These are phyloP conservation scores for Emericellopsis terricola DNA, from an alignment of 495 filamentous ascomycete species.

Conservation along the genomic window DNA sequence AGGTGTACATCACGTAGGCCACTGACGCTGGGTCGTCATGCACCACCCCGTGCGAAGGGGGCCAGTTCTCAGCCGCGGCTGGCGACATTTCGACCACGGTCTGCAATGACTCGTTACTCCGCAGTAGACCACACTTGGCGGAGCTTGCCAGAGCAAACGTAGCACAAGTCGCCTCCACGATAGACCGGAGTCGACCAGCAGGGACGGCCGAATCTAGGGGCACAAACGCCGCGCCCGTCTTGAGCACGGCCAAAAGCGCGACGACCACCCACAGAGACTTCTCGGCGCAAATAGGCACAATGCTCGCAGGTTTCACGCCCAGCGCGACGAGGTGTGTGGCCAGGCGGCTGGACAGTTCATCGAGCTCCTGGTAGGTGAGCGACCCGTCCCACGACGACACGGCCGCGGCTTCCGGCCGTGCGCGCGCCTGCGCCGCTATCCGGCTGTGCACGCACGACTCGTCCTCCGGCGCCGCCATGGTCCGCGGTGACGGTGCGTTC, in stretches of 20 bases:
- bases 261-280: constrained; percentile 35
- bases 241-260: constrained; percentile 32
- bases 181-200: constrained; percentile 21
- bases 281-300: constrained; percentile 35
- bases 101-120: no score
- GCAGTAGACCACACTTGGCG: no score
- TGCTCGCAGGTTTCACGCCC: constrained; percentile 26
- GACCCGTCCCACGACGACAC: constrained; percentile 34
- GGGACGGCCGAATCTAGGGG: constrained; percentile 38
- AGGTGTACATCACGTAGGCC: constrained; percentile 22
- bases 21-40: no score
- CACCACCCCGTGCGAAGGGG: no score
- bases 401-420: constrained; percentile 3
- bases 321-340: constrained; percentile 20
- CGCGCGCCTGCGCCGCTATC: neutral
- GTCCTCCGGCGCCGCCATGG: no score
- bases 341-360: constrained; percentile 21
- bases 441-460: neutral
- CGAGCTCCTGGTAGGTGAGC: constrained; percentile 31
- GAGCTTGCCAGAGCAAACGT: no score
- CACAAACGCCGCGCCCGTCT: constrained; percentile 39
- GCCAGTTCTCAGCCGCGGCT: no score
- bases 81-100: no score
- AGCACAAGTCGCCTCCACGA: constrained; percentile 6
- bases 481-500: no score